Percentiles rank a stretch among this genome's conserved stretches.
phyloP scores from a whole-genome alignment of 2,329 filamentous ascomycete species.

The Penicillium sclerotigenum region DNA sequence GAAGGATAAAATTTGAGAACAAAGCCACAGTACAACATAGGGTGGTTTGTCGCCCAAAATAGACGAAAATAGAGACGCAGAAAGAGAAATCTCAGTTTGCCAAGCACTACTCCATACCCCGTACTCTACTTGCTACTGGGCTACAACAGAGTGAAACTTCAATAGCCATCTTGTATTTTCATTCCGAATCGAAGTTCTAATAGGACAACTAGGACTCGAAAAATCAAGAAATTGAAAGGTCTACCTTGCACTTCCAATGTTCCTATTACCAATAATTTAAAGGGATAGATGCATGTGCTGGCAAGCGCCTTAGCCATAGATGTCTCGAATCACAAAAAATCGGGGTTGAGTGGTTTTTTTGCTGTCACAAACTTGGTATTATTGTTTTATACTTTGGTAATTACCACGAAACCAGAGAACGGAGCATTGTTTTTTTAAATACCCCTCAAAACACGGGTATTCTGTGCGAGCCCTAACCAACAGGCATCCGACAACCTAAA shows the following conservation, averaged over 20 bases:
- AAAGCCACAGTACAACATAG: background rate
- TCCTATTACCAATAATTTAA: background rate
- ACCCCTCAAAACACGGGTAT: background rate
- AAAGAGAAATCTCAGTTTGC: background rate
- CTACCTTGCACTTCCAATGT: background rate
- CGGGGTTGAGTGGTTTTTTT: background rate
- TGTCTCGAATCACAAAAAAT: background rate
- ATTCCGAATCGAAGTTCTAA: background rate
- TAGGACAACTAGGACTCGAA: background rate
- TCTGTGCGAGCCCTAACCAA: background rate
- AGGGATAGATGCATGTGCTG: slow-evolving; percentile 14
- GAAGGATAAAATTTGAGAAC: background rate
- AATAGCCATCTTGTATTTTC: background rate
- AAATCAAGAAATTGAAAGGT: background rate
- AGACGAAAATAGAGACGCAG: background rate
- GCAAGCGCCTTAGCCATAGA: slow-evolving; percentile 10
- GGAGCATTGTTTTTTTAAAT: background rate
- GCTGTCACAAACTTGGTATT: background rate
- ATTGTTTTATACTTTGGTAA: background rate
- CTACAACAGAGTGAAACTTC: background rate
- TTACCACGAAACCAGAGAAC: background rate
- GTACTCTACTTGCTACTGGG: background rate
- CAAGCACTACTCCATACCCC: background rate
- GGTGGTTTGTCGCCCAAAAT: background rate
- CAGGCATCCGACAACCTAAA: background rate